A percentile compares a stretch with the other conserved stretches of the same genome.
Conservation (phyloP, 208 protist species). For the Trypanosoma avium region DNA sequence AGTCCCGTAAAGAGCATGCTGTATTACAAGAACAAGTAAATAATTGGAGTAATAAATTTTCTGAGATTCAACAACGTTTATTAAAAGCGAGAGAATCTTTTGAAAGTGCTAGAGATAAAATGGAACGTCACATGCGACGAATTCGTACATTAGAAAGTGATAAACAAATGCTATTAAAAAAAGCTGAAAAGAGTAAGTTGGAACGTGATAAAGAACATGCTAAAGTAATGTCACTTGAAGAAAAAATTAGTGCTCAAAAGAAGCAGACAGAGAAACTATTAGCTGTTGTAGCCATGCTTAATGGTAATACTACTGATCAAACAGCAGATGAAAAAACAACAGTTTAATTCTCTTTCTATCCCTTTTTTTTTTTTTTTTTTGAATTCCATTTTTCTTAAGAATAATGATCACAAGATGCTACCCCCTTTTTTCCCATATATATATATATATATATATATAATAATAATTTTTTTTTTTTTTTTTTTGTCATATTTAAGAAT, state of each 20-base stretch:
- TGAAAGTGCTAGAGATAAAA: constrained; percentile 49
- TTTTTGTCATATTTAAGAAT: not conserved
- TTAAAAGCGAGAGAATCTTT: constrained; percentile 51
- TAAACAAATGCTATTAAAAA: constrained; percentile 31
- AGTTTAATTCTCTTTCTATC: not conserved
- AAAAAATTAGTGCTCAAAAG: constrained; percentile 40
- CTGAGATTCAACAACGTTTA: constrained; percentile 51
- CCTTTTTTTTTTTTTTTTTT: not conserved
- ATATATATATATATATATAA: too few species aligned
- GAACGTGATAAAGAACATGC: constrained; percentile 56
- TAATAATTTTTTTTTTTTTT: not conserved
- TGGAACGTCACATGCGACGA: constrained; percentile 42
- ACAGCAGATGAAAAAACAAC: constrained; percentile 4
- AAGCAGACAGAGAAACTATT: constrained; percentile 51
- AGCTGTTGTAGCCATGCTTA: constrained; percentile 35
- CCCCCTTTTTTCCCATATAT: too few species aligned
- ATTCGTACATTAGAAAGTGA: constrained; percentile 58
- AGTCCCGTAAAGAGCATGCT: constrained; percentile 28
- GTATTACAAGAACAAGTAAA: constrained; percentile 49
- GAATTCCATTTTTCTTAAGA: not conserved
- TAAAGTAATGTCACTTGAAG: constrained; percentile 42
- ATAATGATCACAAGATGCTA: too few species aligned
- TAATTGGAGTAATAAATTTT: constrained; percentile 40
- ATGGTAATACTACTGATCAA: constrained; percentile 8
- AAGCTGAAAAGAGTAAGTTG: constrained; percentile 35